phyloP scores from a whole-genome alignment of 148 eudicot genomes.

The Pouteria glomerata region DNA sequence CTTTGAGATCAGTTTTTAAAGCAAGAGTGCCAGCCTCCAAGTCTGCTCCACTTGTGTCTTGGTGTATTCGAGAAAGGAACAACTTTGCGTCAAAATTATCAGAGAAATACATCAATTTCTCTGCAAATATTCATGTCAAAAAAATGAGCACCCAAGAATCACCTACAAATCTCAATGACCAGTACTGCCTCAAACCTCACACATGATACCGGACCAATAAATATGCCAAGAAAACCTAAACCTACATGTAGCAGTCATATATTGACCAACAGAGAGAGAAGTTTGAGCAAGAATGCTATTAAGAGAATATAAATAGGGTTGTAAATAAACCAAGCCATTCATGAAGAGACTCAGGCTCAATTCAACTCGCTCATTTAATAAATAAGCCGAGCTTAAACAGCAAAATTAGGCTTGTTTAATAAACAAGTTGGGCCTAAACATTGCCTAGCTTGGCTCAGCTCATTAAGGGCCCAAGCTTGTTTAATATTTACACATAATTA shows the following conservation, averaged over 20 bases:
- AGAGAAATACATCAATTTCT: constrained; percentile 80
- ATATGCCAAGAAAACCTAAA: constrained; percentile 3
- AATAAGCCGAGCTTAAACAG: no score
- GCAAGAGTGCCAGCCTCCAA: constrained; percentile 88
- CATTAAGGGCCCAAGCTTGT: no score
- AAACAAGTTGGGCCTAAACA: no score
- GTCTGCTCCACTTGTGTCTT: constrained; percentile 82
- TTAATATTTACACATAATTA: no score
- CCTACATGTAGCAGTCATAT: neutral
- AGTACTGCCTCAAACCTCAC: neutral
- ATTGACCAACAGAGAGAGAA: neutral
- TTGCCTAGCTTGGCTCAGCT: no score
- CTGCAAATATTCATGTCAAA: constrained; percentile 42
- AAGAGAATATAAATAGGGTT: neutral
- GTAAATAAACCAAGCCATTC: no score
- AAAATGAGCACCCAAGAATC: constrained; percentile 1
- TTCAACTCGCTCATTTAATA: no score
- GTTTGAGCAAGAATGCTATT: neutral
- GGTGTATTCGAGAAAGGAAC: constrained; percentile 83
- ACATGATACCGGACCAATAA: neutral
- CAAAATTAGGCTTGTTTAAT: no score
- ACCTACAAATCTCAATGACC: neutral
- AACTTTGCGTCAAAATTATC: constrained; percentile 88
- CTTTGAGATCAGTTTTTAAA: constrained; percentile 83
- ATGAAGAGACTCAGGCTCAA: no score